Base-by-base conservation (phyloP, 1,284 basidiomycete genomes). In the Flammula alnicola region DNA sequence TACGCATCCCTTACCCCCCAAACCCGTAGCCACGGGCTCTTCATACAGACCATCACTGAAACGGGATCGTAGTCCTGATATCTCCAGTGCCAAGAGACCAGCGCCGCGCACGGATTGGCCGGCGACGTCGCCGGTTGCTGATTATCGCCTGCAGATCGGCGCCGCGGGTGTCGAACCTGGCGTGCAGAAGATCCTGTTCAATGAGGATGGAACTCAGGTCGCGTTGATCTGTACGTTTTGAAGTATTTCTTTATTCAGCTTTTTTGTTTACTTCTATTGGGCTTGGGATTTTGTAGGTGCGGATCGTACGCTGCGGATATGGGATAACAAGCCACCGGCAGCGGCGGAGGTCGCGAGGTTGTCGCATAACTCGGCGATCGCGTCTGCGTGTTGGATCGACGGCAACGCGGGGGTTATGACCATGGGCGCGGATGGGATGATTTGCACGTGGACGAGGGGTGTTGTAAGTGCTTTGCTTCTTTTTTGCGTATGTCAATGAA, bases 271-370 rank as follows among this genome's bases (percentile, higher is more conserved):
- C 5, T 12, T 19, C 40, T 10, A 22, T 37, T 47, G 3, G n/a
- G 8, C 3, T 26, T 50, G 31, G 20, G 16, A 5, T 37, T 29
- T 44, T 52, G 5, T 52, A 80, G 79, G 78, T 56, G 66, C 69
- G 41, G 83, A 86, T 63, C 72, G 68, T 35, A 79, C 81, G 17
- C 70, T 86, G 43, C 80, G 83, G 38, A 77, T 86, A 63, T 85
- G 81, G 72, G 49, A 55, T 19, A 70, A 68, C 46, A 76, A 68
- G 47, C 51, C 61, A 26, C 65, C 57, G 25, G 63, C 67, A 22
- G 54, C 58, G 19, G 20, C 16, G 1, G 80, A 83, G 63, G 61
- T 79, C 38, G 78, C 77, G 9, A 68, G 69, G 44, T 58, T 77
- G 42, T 49, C 64, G 26, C 71, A 74, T 54, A 70, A 70, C 61